Conservation (phyloP, 768 basidiomycete genomes). For the Gymnopilus junonius region DNA sequence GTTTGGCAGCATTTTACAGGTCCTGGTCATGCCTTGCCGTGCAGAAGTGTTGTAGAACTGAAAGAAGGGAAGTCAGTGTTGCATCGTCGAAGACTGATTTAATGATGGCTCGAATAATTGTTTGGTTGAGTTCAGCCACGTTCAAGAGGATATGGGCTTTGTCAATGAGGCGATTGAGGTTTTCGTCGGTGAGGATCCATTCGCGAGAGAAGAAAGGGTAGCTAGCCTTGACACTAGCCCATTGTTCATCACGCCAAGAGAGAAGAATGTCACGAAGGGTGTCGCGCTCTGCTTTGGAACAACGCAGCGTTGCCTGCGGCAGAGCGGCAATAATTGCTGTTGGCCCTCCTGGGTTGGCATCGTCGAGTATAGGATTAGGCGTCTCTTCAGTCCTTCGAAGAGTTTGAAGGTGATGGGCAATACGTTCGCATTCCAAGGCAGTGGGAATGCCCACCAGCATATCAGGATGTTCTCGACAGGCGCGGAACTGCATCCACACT, state of each 20-base stretch:
- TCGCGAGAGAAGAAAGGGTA: neutral
- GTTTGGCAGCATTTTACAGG: too few relatives aligned
- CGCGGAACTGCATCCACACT: neutral
- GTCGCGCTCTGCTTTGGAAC: neutral
- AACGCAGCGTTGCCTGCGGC: neutral
- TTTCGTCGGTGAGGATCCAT: neutral
- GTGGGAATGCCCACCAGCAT: neutral
- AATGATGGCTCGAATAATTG: too few relatives aligned
- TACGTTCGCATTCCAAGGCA: neutral
- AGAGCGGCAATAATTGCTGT: too few relatives aligned
- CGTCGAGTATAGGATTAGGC: too few relatives aligned
- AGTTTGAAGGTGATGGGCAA: neutral
- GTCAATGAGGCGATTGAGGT: neutral
- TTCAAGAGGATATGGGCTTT: neutral
- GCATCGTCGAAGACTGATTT: too few relatives aligned
- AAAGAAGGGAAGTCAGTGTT: too few relatives aligned
- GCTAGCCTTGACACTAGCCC: neutral
- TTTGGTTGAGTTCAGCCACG: too few relatives aligned
- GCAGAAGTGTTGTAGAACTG: too few relatives aligned
- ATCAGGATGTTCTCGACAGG: neutral
- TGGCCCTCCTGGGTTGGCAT: too few relatives aligned
- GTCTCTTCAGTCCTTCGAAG: neutral
- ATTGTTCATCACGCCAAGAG: neutral
- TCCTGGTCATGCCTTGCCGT: too few relatives aligned
- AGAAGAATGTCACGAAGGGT: neutral